Evolutionary conservation across 2,329 filamentous ascomycete species (phyloP), one percentile per base, ranked within the genome.

Genomic region (Teratosphaeria nubilosa): DNA sequence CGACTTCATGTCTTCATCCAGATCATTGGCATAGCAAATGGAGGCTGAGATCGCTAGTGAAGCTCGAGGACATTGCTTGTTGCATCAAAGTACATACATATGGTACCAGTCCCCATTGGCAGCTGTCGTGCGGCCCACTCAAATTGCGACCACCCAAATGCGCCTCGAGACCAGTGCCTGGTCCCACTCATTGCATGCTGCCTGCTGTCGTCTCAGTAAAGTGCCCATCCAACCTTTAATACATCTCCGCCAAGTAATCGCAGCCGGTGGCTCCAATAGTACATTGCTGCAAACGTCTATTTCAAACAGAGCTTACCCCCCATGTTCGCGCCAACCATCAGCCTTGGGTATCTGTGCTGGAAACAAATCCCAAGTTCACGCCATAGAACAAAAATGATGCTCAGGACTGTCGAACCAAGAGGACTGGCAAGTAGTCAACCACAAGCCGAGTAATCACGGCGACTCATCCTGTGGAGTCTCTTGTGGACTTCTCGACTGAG

Each of bases 401-500:
- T 53, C 51, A 53, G 11, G 22, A 11, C 51, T 24, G 51, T 31
- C 13, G 20, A 30, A 20, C 51, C 3, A 20, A 53, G 25, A 20
- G 2, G 14, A 20, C 14, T 24, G 13, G 50, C 22, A 14, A 27
- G 31, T 30, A 53, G 51, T 30, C 51, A 25, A 20, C 5, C 32
- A 25, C 16, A 22, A 25, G 9, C 13, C 53, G 30, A 27, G 34
- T 27, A 11, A 11, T 31, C 13, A 53, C 25, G 51, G 51, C 51
- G 24, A 53, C 25, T 34, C 24, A 13, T 53, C 51, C 51, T 30
- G 31, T n/a, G 51, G 25, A 27, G 25, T 53, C 7, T 53, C 51
- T 50, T 56, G 57, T 16, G 66, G 66, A 59, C 65, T 68, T 32
- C 58, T 60, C 22, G 65, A 64, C 37, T 56, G 57, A 9, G 63